Evolutionary conservation across 768 basidiomycete species (phyloP).

Genomic region (Hericium erinaceus): DNA sequence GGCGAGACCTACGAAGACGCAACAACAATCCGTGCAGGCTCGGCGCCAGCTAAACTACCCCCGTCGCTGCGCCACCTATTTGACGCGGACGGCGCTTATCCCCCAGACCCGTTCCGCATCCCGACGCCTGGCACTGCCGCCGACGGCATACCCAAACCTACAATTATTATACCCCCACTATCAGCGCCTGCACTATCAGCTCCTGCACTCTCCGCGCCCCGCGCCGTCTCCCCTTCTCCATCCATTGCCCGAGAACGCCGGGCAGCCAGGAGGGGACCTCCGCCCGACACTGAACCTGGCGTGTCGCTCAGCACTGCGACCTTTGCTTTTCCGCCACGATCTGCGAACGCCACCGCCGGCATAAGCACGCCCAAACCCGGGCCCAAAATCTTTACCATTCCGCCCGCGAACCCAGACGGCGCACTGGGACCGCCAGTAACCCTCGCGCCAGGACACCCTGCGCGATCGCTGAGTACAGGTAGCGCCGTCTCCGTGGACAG

Average conservation of each 20-base stretch:
- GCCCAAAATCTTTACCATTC: neutral
- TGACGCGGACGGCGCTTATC: constrained; percentile 38
- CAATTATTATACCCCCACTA: neutral
- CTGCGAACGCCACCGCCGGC: constrained; percentile 15
- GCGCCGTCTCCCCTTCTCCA: constrained; percentile 25
- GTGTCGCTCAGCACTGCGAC: constrained; percentile 36
- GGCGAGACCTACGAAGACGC: neutral
- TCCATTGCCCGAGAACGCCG: constrained; percentile 26
- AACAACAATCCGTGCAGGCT: constrained; percentile 39
- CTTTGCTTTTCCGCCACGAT: constrained; percentile 44
- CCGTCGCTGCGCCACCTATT: constrained; percentile 75
- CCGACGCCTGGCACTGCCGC: constrained; percentile 23
- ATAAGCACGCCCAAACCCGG: no score
- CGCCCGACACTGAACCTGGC: constrained; percentile 22
- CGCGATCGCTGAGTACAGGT: neutral
- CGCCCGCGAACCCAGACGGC: constrained; percentile 1
- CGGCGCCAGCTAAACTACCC: constrained; percentile 48
- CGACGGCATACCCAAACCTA: constrained; percentile 17
- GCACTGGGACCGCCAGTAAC: neutral
- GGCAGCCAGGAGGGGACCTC: constrained; percentile 22
- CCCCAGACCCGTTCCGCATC: constrained; percentile 34
- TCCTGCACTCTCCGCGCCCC: neutral
- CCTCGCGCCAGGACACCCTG: neutral
- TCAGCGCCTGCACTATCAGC: no score
- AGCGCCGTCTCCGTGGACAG: neutral